Base-by-base conservation (phyloP, 2,329 filamentous ascomycete species). In the Neofusicoccum sp. region DNA sequence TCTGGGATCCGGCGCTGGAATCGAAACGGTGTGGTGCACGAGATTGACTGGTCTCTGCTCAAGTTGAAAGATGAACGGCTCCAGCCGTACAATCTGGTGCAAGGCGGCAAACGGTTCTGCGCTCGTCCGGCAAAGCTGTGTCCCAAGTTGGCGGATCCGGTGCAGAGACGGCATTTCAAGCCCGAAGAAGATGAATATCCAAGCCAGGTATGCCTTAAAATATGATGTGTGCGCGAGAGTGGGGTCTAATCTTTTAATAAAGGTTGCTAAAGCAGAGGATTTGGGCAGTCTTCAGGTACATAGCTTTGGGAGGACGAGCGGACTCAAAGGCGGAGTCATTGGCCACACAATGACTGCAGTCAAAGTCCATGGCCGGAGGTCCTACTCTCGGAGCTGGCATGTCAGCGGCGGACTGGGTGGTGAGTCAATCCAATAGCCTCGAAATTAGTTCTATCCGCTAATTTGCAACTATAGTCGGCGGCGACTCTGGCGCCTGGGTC, bases 31-130 rank as follows among this genome's bases (percentile, higher is more conserved):
- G 80, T 96, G 29, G 82, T 91, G 5, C 94, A 97, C 73, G 94
- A 98, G 75, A 93, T 98, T 48, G 94, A 98, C 75, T 98, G 94
- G 94, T 93, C 93, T 0, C 80, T 98, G 2, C 93, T 98, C 69
- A 87, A 91, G 68, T 91, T 98, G 66, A 81, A 89, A 9, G 82
- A 88, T 3, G 84, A 88, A 9, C 87, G 94, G 1, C 79, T 88
- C 12, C 62, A 94, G 3, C 81, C 84, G 0, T 84, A 86, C 64
- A 97, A 97, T 69, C 77, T 85, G 9, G 89, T 97, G 28, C 86
- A 86, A 65, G 82, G 79, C 31, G 81, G 78, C 44, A 73, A 70
- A 36, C 76, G 77, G 54, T 80, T 73, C 64, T 76, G 54, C 31
- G n/a, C 41, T 11, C 54, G 43, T 22, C 54, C 39, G 69, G 33